phyloP scores from a whole-genome alignment of 148 eudicot species.

The Camellia sinensis region DNA sequence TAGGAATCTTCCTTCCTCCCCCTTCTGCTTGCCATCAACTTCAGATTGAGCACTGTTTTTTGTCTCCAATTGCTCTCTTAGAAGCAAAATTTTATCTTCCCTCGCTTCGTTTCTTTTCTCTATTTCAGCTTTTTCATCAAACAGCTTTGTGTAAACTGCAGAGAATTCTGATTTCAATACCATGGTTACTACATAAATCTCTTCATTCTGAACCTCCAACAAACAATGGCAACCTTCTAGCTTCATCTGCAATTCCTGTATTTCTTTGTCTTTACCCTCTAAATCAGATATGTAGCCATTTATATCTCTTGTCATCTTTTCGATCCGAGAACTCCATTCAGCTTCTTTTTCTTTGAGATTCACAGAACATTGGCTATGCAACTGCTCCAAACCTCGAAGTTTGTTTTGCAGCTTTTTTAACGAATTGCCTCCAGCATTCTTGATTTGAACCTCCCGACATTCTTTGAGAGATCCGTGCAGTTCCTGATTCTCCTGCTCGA shows the following conservation, averaged over 20 bases:
- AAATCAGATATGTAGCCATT: constrained; percentile 31
- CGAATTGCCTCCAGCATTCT: constrained; percentile 37
- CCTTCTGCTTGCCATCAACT: constrained; percentile 26
- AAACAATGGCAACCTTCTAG: constrained; percentile 50
- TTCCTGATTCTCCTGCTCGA: constrained; percentile 68
- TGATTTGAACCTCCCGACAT: constrained; percentile 60
- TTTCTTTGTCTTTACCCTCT: constrained; percentile 39
- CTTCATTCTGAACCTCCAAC: constrained; percentile 55
- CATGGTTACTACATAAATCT: constrained; percentile 41
- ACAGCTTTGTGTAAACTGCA: constrained; percentile 37
- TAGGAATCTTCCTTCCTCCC: constrained; percentile 35
- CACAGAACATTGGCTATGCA: constrained; percentile 42
- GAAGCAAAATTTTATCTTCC: constrained; percentile 23
- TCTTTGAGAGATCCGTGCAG: constrained; percentile 55
- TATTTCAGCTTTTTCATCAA: constrained; percentile 32
- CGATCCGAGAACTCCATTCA: constrained; percentile 52
- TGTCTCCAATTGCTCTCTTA: constrained; percentile 26
- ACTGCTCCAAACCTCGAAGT: constrained; percentile 53
- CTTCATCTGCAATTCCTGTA: constrained; percentile 43
- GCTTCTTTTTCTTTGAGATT: constrained; percentile 58
- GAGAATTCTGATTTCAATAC: constrained; percentile 54
- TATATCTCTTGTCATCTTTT: constrained; percentile 43
- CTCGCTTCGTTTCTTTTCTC: constrained; percentile 19
- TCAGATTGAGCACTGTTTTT: constrained; percentile 24
- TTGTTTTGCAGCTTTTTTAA: constrained; percentile 47